A percentile compares a stretch with the other conserved stretches of the same genome.
Conservation (phyloP, 2,329 filamentous ascomycete species). For the Verticillium isaacii region DNA sequence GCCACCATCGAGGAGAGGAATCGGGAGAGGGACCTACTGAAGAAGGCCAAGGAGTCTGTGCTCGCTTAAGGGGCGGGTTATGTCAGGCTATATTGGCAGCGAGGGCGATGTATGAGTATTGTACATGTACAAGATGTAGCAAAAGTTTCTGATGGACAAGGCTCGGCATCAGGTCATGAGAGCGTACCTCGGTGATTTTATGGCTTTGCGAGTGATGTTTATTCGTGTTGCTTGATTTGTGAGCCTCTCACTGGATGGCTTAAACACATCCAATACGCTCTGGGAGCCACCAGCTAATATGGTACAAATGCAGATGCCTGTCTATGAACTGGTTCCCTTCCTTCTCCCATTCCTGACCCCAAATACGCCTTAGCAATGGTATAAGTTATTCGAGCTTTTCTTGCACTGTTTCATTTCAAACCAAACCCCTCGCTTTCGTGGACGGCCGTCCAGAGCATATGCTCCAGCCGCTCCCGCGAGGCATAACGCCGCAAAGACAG, state of each 20-base stretch:
- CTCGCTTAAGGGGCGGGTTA: neutral
- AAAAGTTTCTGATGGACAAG: neutral
- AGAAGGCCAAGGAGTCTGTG: constrained; percentile 26
- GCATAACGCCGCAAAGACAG: constrained; percentile 71
- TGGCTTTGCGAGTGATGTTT: neutral
- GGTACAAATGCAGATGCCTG: neutral
- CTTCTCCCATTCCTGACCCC: neutral
- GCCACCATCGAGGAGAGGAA: constrained; percentile 49
- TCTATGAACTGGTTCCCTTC: neutral
- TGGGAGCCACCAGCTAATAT: neutral
- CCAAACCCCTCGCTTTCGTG: constrained; percentile 89
- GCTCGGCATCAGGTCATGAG: neutral
- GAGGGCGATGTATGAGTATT: neutral
- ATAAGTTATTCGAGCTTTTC: neutral
- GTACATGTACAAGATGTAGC: constrained; percentile 1
- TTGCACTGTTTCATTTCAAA: constrained; percentile 55
- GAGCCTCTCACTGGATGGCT: neutral
- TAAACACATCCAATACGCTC: neutral
- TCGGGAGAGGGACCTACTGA: constrained; percentile 52
- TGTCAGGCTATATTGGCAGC: neutral
- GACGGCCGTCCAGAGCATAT: constrained; percentile 79
- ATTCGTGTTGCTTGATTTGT: neutral
- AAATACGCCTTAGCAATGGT: neutral
- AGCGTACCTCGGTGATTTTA: neutral
- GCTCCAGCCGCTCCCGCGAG: constrained; percentile 61